Evolutionary conservation across 1,139 yeast genomes (phyloP), one percentile per base, ranked within the genome.

Genomic region (Candida tetrigidarum): DNA sequence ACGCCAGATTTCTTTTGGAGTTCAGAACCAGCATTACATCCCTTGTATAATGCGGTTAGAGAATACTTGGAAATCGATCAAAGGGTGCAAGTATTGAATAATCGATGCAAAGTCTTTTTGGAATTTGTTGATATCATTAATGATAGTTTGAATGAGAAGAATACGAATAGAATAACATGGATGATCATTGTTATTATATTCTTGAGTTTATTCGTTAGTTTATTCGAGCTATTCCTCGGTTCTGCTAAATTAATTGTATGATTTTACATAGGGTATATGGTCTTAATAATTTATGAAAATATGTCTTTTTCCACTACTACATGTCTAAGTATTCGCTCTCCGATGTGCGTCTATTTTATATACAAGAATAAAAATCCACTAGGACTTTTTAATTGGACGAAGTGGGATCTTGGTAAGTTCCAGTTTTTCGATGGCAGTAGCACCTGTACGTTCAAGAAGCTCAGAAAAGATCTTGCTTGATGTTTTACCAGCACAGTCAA

Each of bases 1-100:
- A 91, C 97, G 0, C 99, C 99, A 0, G 96, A 89, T 48, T 91
- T 90, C 58, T 93, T 93, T 63, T 93, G 99, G 99, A 88, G 93
- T 20, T 81, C 86, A 50, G 99, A 93, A 64, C 99, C 99, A 3
- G 92, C 96, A 29, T 76, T 93, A 51, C 96, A 92, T 62, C 98
- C 98, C 2, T 71, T 93, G 40, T 93, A 93, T 63, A 77, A 80
- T 30, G 98, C 97, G 0, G 86, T 92, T 47, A 69, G 97, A 47
- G 98, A 93, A 54, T 93, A 93, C 59, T 72, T 93, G 49, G 99
- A 93, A 64, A 91, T 93, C 51, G 98, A 92, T 59, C 96, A 89
- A 64, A 73, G 99, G 47, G 97, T 92, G 12, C 91, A 89, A 59
- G 97, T 93, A 4, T 75, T 93, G 43, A 93, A 93, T 58, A 97